These are phyloP conservation scores for Paraleonurus japonicus DNA, from an alignment of 257 asterid species.

Conservation along the genomic window DNA sequence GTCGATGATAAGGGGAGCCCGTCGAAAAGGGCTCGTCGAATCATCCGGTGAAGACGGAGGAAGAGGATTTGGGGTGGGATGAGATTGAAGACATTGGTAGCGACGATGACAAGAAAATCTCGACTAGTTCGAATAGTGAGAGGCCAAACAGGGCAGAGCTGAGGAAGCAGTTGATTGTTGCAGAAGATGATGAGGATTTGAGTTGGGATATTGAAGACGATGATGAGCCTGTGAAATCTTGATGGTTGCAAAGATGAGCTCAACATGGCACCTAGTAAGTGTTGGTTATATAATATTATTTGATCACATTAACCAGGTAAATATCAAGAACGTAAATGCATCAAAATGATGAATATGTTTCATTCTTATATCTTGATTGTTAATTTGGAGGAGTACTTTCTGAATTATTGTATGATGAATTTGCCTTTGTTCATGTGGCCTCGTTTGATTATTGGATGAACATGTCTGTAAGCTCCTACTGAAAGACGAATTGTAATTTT, in stretches of 20 bases:
- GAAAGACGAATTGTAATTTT: not conserved
- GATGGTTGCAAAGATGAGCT: constrained; percentile 30
- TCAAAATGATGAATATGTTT: constrained; percentile 18
- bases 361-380: constrained; percentile 23
- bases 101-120: constrained; percentile 56
- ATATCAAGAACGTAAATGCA: constrained; percentile 24
- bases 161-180: constrained; percentile 57
- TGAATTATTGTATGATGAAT: constrained; percentile 15
- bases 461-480: not conserved
- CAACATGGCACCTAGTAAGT: constrained; percentile 12
- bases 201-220: constrained; percentile 91
- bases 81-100: constrained; percentile 79
- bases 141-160: constrained; percentile 44
- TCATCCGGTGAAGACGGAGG: constrained; percentile 29
- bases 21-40: constrained; percentile 30
- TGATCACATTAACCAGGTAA: constrained; percentile 25
- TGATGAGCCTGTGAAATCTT: constrained; percentile 49
- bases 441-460: constrained; percentile 10
- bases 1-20: constrained; percentile 25
- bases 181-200: constrained; percentile 60
- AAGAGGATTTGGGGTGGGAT: constrained; percentile 85
- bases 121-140: constrained; percentile 22
- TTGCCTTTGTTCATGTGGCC: constrained; percentile 24
- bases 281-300: not conserved
- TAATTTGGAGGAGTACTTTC: not conserved